Evolutionary conservation across 2,329 filamentous ascomycete species (phyloP).

Genomic region (Drechslerella dactyloides): DNA sequence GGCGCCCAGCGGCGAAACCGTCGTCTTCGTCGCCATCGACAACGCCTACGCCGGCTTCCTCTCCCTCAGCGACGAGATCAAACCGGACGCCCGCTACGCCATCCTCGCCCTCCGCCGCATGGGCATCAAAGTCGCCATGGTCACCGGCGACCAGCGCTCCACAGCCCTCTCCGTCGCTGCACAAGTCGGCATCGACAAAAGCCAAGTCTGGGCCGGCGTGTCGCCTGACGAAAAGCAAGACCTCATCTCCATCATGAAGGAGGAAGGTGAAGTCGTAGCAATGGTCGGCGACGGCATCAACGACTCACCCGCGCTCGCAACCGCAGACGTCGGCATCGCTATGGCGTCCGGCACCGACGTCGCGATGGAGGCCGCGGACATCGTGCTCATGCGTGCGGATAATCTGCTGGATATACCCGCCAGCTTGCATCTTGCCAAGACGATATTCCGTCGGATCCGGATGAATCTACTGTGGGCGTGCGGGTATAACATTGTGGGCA

Average conservation of each 20-base stretch:
- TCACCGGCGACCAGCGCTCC: conserved; percentile 87
- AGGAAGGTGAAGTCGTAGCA: conserved; percentile 76
- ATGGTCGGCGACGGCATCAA: conserved; percentile 99
- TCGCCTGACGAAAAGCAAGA: conserved; percentile 89
- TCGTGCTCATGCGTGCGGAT: conserved; percentile 92
- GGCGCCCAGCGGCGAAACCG: conserved; percentile 72
- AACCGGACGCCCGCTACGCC: conserved; percentile 80
- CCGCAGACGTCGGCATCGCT: conserved; percentile 89
- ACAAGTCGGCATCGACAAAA: conserved; percentile 76
- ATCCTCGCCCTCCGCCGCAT: conserved; percentile 82
- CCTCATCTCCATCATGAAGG: conserved; percentile 79
- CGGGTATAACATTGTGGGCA: conserved; percentile 85
- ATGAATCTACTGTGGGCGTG: conserved; percentile 92
- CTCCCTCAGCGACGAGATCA: conserved; percentile 87
- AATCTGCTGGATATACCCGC: conserved; percentile 93
- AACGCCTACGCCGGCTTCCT: conserved; percentile 79
- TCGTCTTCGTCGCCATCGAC: conserved; percentile 89
- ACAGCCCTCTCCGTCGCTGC: conserved; percentile 84
- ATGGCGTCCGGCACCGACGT: conserved; percentile 93
- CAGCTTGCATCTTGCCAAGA: conserved; percentile 77
- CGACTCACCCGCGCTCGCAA: conserved; percentile 92
- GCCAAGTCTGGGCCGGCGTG: conserved; percentile 83
- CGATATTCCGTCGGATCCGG: conserved; percentile 92
- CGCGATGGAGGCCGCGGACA: conserved; percentile 94
- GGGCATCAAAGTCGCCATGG: conserved; percentile 85